phyloP scores from a whole-genome alignment of 176 grass and related monocot genomes.

The Aegilops sharonensis region DNA sequence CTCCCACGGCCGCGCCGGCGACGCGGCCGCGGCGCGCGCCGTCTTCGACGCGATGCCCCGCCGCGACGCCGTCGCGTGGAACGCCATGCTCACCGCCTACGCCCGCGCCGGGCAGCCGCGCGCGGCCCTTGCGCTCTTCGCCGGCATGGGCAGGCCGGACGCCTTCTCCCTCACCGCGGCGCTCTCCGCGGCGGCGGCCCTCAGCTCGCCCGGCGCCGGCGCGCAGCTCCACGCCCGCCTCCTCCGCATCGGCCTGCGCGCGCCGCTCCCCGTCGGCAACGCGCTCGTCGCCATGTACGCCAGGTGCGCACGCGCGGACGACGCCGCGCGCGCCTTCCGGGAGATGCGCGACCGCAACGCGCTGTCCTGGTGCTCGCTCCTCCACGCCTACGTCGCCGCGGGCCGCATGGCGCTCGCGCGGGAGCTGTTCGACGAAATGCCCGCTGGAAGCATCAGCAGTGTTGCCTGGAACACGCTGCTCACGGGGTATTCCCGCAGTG shows the following conservation, averaged over 20 bases:
- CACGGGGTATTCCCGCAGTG: constrained; percentile 43
- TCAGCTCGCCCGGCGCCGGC: constrained; percentile 21
- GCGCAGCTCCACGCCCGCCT: constrained; percentile 54
- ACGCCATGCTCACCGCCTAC: constrained; percentile 75
- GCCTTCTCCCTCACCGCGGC: constrained; percentile 55
- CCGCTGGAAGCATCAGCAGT: constrained; percentile 23
- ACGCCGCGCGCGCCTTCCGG: constrained; percentile 44
- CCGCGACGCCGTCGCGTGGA: constrained; percentile 60
- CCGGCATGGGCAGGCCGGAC: constrained; percentile 33
- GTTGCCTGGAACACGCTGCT: constrained; percentile 70
- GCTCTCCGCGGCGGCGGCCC: constrained; percentile 35
- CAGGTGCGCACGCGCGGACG: constrained; percentile 32
- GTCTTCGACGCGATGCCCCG: constrained; percentile 63
- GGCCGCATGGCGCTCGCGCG: constrained; percentile 11
- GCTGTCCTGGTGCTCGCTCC: constrained; percentile 69
- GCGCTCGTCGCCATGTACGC: constrained; percentile 69
- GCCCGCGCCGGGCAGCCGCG: constrained; percentile 32
- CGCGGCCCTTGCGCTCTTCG: constrained; percentile 47
- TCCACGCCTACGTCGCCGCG: constrained; percentile 32
- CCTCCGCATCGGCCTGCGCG: constrained; percentile 42
- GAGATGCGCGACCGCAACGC: constrained; percentile 55
- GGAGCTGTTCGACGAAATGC: constrained; percentile 55
- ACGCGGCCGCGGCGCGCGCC: constrained; percentile 35
- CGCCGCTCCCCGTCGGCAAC: constrained; percentile 55
- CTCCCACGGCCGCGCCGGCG: constrained; percentile 35